Percentiles rank a stretch among this genome's conserved stretches.
Evolutionary conservation across 2,329 filamentous ascomycete species (phyloP).

Genomic region (Iodosphaeria phyllophila): DNA sequence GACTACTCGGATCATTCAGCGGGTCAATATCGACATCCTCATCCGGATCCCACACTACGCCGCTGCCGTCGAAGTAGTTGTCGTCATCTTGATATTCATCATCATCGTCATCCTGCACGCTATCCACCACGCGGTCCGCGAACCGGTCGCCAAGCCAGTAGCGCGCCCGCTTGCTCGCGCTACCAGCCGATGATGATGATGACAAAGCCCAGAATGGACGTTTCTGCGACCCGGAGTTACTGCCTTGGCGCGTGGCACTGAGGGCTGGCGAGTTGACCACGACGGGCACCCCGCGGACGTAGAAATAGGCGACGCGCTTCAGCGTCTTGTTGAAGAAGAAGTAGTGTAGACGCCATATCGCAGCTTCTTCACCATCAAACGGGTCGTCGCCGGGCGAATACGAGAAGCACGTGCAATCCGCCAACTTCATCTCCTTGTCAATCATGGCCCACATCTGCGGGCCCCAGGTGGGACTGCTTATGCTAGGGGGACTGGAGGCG

Average conservation of each 20-base stretch:
- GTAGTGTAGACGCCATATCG: slow-evolving; percentile 90
- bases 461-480: slow-evolving; percentile 52
- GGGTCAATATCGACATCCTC: slow-evolving; percentile 37
- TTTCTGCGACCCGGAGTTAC: slow-evolving; percentile 12
- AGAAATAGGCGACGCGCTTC: slow-evolving; percentile 88
- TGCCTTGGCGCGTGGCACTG: slow-evolving; percentile 9
- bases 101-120: slow-evolving; percentile 19
- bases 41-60: slow-evolving; percentile 36
- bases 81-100: slow-evolving; percentile 23
- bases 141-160: slow-evolving; percentile 70
- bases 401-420: slow-evolving; percentile 75
- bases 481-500: slow-evolving; percentile 18
- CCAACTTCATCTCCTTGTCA: slow-evolving; percentile 84
- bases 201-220: slow-evolving; percentile 10
- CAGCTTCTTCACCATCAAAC: slow-evolving; percentile 78
- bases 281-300: slow-evolving; percentile 73
- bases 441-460: slow-evolving; percentile 83
- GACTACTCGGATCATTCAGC: slow-evolving; percentile 29
- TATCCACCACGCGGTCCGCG: slow-evolving; percentile 24
- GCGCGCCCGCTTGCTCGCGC: slow-evolving; percentile 61
- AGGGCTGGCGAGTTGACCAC: slow-evolving; percentile 24
- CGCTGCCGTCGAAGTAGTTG: slow-evolving; percentile 24
- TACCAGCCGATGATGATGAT: no score
- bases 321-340: slow-evolving; percentile 92
- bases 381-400: slow-evolving; percentile 82